phyloP scores from a whole-genome alignment of 768 basidiomycete genomes.

The Russula foetens region DNA sequence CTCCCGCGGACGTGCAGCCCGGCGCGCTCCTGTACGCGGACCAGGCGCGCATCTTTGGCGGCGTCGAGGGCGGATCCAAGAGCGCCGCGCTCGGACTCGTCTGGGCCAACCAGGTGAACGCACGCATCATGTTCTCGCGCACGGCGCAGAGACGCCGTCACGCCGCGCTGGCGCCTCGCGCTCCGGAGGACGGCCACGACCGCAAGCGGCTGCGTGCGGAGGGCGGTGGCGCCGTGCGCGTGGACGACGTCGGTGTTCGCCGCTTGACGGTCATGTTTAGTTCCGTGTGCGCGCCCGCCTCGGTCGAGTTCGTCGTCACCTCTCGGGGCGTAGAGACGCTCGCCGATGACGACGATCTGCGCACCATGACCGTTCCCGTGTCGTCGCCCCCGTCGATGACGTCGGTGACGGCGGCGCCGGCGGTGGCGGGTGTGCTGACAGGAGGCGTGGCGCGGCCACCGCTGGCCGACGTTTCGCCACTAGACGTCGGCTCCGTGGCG shows the following conservation, averaged over 20 bases:
- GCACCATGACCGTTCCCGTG: not conserved
- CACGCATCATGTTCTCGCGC: slow-evolving; percentile 72
- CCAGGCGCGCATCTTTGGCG: slow-evolving; percentile 71
- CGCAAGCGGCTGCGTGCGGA: slow-evolving; percentile 26
- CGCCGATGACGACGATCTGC: not conserved
- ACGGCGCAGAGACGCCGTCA: slow-evolving; percentile 58
- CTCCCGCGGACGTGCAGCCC: slow-evolving; percentile 16
- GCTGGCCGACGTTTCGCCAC: slow-evolving; percentile 6
- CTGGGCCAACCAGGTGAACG: slow-evolving; percentile 92
- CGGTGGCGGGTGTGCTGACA: not conserved
- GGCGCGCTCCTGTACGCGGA: slow-evolving; percentile 52
- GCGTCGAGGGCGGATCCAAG: slow-evolving; percentile 55
- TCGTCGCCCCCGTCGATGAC: not conserved
- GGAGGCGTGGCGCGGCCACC: not conserved
- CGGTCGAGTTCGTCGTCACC: slow-evolving; percentile 71
- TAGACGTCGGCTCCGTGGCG: slow-evolving; percentile 16
- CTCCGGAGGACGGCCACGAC: slow-evolving; percentile 26
- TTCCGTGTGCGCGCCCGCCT: slow-evolving; percentile 45
- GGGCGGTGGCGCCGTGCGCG: slow-evolving; percentile 21
- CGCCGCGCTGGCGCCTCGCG: too few species aligned
- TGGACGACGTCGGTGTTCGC: slow-evolving; percentile 48
- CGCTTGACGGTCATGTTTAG: slow-evolving; percentile 75
- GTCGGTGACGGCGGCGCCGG: not conserved
- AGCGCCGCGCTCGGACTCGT: slow-evolving; percentile 82
- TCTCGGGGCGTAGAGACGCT: slow-evolving; percentile 40